phyloP scores from a whole-genome alignment of 2,329 filamentous ascomycete genomes.

The Fusarium dlaminii region DNA sequence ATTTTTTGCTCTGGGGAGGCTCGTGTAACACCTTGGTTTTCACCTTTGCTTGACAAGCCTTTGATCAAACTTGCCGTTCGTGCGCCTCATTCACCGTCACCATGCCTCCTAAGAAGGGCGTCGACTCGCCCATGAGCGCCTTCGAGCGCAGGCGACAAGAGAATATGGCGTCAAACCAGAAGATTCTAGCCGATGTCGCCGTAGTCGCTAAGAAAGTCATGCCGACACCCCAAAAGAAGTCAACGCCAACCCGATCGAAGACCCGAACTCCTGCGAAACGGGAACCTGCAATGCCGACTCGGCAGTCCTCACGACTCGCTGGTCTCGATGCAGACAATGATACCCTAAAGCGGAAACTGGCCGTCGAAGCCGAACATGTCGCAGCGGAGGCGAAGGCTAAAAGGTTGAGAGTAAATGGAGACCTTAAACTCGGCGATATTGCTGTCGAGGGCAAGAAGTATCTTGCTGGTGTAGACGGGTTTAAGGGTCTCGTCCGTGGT shows the following conservation, averaged over 20 bases:
- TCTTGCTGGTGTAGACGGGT: conserved; percentile 72
- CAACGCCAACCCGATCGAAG: conserved; percentile 49
- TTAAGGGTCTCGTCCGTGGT: conserved; percentile 66
- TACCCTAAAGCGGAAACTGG: conserved; percentile 60
- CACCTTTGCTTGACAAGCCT: background rate
- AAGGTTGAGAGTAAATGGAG: conserved; percentile 60
- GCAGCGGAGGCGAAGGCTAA: conserved; percentile 64
- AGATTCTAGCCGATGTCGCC: conserved; percentile 79
- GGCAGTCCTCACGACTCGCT: conserved; percentile 67
- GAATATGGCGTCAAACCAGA: conserved; percentile 88
- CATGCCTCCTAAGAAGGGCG: conserved; percentile 57
- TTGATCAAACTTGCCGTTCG: background rate
- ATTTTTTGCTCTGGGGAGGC: background rate
- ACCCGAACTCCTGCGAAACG: conserved; percentile 56
- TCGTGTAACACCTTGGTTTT: too few relatives aligned
- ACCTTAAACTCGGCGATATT: conserved; percentile 79
- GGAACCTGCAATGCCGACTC: conserved; percentile 60
- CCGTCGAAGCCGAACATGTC: conserved; percentile 58
- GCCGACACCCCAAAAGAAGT: conserved; percentile 60
- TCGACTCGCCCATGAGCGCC: conserved; percentile 69
- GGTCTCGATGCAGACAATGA: conserved; percentile 61
- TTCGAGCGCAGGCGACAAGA: conserved; percentile 87
- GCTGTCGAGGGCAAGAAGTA: conserved; percentile 83
- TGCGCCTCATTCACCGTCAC: background rate
- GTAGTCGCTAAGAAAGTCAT: conserved; percentile 75